phyloP scores from a whole-genome alignment of 2,329 filamentous ascomycete species.

The Pestalotiopsis sp. region DNA sequence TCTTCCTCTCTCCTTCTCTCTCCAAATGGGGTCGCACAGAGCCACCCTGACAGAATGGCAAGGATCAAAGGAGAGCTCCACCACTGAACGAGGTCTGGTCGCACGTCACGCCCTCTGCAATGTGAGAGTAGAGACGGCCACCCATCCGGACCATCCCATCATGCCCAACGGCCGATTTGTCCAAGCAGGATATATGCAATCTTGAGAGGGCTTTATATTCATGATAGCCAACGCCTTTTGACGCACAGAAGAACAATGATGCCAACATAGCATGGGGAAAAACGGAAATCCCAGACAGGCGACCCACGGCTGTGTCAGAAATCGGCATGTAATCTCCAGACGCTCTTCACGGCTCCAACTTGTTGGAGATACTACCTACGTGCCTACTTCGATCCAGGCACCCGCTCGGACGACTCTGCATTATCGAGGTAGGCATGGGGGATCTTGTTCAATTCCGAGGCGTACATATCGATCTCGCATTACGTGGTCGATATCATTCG shows the following conservation, averaged over 20 bases:
- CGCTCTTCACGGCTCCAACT: neutral
- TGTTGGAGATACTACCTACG: neutral
- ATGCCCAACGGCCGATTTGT: neutral
- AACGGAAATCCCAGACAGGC: neutral
- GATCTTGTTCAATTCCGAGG: neutral
- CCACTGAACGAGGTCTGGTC: neutral
- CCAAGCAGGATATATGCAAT: neutral
- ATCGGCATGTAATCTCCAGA: neutral
- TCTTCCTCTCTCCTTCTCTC: neutral
- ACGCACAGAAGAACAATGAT: neutral
- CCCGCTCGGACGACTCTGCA: neutral
- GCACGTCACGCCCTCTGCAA: neutral
- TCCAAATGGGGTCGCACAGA: slow-evolving; percentile 3
- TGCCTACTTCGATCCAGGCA: neutral
- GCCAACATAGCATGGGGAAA: neutral
- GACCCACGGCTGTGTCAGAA: neutral
- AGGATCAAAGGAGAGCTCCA: neutral
- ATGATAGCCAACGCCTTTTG: neutral
- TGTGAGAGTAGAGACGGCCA: neutral
- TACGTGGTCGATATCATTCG: neutral
- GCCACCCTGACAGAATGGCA: slow-evolving; percentile 1
- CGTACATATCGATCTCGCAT: neutral
- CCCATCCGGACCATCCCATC: neutral
- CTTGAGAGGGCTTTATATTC: neutral
- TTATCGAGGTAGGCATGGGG: neutral